Base-by-base conservation (phyloP, 768 basidiomycete genomes). In the Fibroporia radiculosa region DNA sequence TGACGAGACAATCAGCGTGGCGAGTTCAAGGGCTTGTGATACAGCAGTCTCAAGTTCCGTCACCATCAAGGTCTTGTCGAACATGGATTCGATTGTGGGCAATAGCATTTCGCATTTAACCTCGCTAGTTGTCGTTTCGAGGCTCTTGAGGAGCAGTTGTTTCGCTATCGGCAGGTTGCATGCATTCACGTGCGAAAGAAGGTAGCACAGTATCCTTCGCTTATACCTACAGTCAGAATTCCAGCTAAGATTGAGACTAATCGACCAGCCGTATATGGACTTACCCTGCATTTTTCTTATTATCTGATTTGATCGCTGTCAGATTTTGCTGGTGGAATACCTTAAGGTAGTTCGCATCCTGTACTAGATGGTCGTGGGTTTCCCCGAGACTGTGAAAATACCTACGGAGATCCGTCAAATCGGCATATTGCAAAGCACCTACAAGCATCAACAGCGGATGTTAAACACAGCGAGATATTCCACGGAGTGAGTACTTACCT, bases 141-240 rank as follows among this genome's bases (percentile, higher is more conserved):
- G 44, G 26, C 67, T 63, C 4, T 51, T 63, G 14, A 97, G 68
- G 0, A 97, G 62, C 10, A 65, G 57, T 10, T 76, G 56, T 48
- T 80, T 77, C 14, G 75, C 70, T 1, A 55, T 47, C 2, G 74
- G 61, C 3, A 75, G 57, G 2, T 69, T 62, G 50, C 84, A 74
- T 3, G 77, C 73, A 37, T 73, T 71, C 50, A 84, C 69, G 59
- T 97, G 93, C 1, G 93, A 93, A 5, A 88, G 65, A 0, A 96
- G 61, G 61, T 75, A 92, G 57, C 83, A 89, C 32, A 88, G 56
- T 33, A 93, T 66, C 11, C 80, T 75, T 48, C 75, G 74, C 56
- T 79, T 87, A 61, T 82, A 80, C 44, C 89, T 90, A 26, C 6
- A 13, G 3, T 27, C 5, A 8, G 26, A 26, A 29, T 40, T 12